Conservation (phyloP, 116 monocot genomes). For the Dioscorea cayenensis region DNA sequence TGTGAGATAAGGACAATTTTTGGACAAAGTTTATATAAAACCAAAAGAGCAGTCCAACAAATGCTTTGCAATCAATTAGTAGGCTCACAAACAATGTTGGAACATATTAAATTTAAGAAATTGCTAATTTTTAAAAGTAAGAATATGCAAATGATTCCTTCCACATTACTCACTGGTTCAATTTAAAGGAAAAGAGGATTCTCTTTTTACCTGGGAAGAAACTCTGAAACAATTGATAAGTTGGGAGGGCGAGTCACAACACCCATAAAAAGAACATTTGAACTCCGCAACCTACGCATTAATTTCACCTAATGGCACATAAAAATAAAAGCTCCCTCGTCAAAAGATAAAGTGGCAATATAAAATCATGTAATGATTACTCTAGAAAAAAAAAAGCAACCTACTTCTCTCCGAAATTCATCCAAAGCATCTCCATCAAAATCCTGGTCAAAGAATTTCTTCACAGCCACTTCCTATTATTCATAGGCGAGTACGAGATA, state of each 20-base stretch:
- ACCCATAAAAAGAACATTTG: constrained; percentile 98
- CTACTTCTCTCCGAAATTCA: constrained; percentile 93
- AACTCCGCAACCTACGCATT: constrained; percentile 97
- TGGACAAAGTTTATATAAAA: too few relatives aligned
- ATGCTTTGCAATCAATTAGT: too few relatives aligned
- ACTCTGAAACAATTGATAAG: constrained; percentile 94
- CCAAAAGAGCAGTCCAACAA: too few relatives aligned
- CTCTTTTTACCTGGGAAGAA: constrained; percentile 71
- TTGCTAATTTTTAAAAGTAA: background rate
- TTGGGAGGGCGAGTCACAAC: constrained; percentile 97
- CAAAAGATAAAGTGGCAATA: background rate
- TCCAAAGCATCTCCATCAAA: constrained; percentile 97
- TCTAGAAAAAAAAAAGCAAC: constrained; percentile 6
- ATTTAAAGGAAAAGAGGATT: background rate
- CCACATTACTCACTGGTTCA: background rate
- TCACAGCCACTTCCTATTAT: constrained; percentile 94
- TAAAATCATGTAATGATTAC: background rate
- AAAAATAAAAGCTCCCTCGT: background rate
- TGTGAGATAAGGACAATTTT: too few relatives aligned
- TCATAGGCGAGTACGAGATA: background rate
- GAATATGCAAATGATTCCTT: background rate
- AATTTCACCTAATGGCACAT: constrained; percentile 58
- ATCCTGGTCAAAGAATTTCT: constrained; percentile 98
- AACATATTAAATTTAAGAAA: too few relatives aligned
- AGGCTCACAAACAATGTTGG: too few relatives aligned